A percentile compares a stretch with the other conserved stretches of the same genome.
Evolutionary conservation across 352 stramenopile genomes (phyloP).

Genomic region (Pythium myriotylum): DNA sequence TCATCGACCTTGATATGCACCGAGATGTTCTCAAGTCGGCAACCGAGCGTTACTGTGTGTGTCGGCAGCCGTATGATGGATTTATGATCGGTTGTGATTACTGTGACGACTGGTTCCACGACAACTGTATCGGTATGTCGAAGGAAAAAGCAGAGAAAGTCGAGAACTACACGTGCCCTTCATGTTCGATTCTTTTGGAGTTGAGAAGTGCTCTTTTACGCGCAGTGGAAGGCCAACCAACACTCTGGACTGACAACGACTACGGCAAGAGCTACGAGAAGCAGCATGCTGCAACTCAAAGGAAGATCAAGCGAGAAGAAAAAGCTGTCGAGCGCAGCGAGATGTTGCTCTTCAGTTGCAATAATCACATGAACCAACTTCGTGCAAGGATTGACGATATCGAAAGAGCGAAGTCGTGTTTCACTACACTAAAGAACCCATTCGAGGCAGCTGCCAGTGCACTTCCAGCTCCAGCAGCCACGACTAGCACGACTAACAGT

Average conservation of each 20-base stretch:
- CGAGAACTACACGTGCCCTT: slow-evolving; percentile 95
- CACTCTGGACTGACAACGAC: slow-evolving; percentile 82
- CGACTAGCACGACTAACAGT: neutral
- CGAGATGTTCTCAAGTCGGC: slow-evolving; percentile 91
- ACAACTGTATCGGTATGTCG: slow-evolving; percentile 89
- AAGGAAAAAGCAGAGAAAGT: slow-evolving; percentile 94
- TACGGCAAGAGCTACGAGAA: slow-evolving; percentile 87
- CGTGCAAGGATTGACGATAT: slow-evolving; percentile 72
- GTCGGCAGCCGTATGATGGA: slow-evolving; percentile 87
- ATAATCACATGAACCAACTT: slow-evolving; percentile 83
- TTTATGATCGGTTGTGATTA: slow-evolving; percentile 90
- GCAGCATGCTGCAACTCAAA: slow-evolving; percentile 64
- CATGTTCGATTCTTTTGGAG: slow-evolving; percentile 91
- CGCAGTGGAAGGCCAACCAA: slow-evolving; percentile 58
- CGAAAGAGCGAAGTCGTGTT: slow-evolving; percentile 60
- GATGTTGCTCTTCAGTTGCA: slow-evolving; percentile 76
- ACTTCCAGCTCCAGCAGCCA: neutral
- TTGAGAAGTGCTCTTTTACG: slow-evolving; percentile 67
- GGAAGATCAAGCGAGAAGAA: slow-evolving; percentile 86
- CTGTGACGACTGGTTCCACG: slow-evolving; percentile 91
- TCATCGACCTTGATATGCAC: slow-evolving; percentile 90
- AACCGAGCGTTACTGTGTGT: slow-evolving; percentile 91
- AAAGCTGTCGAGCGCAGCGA: slow-evolving; percentile 82
- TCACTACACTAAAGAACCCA: slow-evolving; percentile 36
- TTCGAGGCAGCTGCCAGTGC: slow-evolving; percentile 25